A percentile compares a stretch with the other conserved stretches of the same genome.
phyloP scores from a whole-genome alignment of 1,284 basidiomycete genomes.

The Rhodotorula sp. region DNA sequence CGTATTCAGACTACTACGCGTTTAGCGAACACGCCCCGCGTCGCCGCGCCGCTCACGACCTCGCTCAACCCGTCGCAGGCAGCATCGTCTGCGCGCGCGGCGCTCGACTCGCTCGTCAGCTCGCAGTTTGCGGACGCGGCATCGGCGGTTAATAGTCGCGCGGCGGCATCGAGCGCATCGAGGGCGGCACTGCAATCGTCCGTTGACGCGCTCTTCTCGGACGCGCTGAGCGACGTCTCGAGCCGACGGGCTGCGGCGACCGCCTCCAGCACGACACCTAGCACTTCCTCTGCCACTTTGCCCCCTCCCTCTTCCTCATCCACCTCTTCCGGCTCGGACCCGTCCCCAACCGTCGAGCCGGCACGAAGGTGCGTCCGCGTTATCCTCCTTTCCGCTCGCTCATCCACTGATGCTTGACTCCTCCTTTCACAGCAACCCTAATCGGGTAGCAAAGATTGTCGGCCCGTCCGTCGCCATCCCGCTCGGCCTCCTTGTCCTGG shows the following conservation, averaged over 20 bases:
- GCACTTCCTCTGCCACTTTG: neutral
- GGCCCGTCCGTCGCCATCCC: conserved; percentile 33
- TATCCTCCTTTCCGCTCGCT: neutral
- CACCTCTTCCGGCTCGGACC: neutral
- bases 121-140: neutral
- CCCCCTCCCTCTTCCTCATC: neutral
- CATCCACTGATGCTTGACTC: neutral
- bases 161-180: neutral
- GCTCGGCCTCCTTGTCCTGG: conserved; percentile 25
- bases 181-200: conserved; percentile 15
- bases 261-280: neutral
- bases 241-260: neutral
- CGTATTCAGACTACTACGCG: neutral
- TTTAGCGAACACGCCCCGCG: neutral
- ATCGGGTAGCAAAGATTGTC: conserved; percentile 27
- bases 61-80: conserved; percentile 2
- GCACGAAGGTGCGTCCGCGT: neutral
- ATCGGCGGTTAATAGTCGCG: neutral
- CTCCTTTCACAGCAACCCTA: conserved; percentile 1
- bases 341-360: neutral
- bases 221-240: conserved; percentile 15
- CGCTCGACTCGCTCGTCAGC: neutral
- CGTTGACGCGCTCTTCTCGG: conserved; percentile 19
- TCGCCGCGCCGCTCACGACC: neutral
- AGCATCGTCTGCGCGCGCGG: neutral